phyloP scores from a whole-genome alignment of 202 grass and related monocot species.

The Dendrocalamus latiflorus region DNA sequence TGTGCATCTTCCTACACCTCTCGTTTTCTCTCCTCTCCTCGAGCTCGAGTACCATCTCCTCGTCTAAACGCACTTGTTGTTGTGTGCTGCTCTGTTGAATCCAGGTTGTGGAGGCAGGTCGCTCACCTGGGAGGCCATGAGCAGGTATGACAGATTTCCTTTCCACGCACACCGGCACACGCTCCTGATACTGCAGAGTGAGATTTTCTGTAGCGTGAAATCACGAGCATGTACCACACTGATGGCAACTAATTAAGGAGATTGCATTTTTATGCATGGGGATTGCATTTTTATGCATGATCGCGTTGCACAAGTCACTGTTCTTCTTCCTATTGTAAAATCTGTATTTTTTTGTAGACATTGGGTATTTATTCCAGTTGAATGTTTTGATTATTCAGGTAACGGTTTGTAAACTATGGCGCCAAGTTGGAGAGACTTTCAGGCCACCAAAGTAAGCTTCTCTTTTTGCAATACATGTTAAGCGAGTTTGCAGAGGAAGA shows the following conservation, averaged over 20 bases:
- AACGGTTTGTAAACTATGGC: constrained; percentile 94
- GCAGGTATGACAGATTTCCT: constrained; percentile 44
- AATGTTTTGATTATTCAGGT: constrained; percentile 50
- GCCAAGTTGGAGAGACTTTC: constrained; percentile 96
- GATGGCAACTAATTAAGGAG: not conserved
- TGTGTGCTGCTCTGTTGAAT: constrained; percentile 15
- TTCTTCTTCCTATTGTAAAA: not conserved
- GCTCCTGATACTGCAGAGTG: not conserved
- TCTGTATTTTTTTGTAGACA: not conserved
- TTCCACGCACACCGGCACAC: not conserved
- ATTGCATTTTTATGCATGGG: not conserved
- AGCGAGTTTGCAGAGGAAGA: not conserved
- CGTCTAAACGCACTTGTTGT: not conserved
- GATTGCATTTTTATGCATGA: too few species aligned
- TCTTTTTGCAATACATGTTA: constrained; percentile 14
- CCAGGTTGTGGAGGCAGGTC: constrained; percentile 98
- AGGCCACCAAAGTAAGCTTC: constrained; percentile 86
- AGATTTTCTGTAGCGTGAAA: not conserved
- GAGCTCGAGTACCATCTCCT: not conserved
- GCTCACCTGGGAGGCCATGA: constrained; percentile 94
- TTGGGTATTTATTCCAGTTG: not conserved
- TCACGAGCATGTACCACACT: constrained; percentile 18
- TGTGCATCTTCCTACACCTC: constrained; percentile 24
- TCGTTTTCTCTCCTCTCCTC: constrained; percentile 20
- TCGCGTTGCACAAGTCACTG: not conserved